These are phyloP conservation scores for Hypoxylon crocopeplum DNA, from an alignment of 495 filamentous ascomycete genomes.

Conservation along the genomic window DNA sequence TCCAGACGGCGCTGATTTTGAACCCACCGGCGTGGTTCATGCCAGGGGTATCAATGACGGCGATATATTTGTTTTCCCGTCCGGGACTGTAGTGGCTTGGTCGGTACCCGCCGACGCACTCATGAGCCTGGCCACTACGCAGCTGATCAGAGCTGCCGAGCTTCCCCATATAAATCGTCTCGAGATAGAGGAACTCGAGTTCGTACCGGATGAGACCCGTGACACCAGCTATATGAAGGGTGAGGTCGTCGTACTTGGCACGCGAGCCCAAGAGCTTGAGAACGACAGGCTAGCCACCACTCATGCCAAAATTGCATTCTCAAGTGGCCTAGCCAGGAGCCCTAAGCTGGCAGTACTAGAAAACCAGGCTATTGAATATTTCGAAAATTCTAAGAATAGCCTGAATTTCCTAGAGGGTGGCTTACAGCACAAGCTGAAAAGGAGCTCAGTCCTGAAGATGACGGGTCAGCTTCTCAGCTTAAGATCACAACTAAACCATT, in stretches of 20 bases:
- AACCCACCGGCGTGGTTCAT: slow-evolving; percentile 65
- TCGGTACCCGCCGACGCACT: slow-evolving; percentile 75
- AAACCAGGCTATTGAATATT: slow-evolving; percentile 79
- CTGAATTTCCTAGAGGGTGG: slow-evolving; percentile 79
- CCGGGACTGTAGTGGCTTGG: slow-evolving; percentile 95
- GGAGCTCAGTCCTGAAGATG: slow-evolving; percentile 85
- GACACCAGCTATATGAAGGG: slow-evolving; percentile 83
- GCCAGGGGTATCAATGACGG: slow-evolving; percentile 64
- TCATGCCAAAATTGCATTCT: slow-evolving; percentile 94
- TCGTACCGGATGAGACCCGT: slow-evolving; percentile 73
- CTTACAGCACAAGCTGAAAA: slow-evolving; percentile 68
- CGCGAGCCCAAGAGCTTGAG: slow-evolving; percentile 54
- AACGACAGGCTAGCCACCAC: slow-evolving; percentile 70
- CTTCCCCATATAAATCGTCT: slow-evolving; percentile 70
- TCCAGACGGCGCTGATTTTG: slow-evolving; percentile 64
- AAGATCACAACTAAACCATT: slow-evolving; percentile 92
- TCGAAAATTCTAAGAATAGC: slow-evolving; percentile 69
- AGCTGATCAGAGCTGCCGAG: slow-evolving; percentile 76
- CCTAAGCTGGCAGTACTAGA: slow-evolving; percentile 98
- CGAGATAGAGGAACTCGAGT: slow-evolving; percentile 92
- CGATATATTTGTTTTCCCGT: slow-evolving; percentile 96
- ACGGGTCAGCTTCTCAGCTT: slow-evolving; percentile 92
- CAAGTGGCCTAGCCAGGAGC: slow-evolving; percentile 88
- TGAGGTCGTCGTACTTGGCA: slow-evolving; percentile 89
- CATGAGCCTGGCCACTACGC: slow-evolving; percentile 72